Conservation (phyloP, 2,329 filamentous ascomycete species). For the Fusarium brevicatenulatum region DNA sequence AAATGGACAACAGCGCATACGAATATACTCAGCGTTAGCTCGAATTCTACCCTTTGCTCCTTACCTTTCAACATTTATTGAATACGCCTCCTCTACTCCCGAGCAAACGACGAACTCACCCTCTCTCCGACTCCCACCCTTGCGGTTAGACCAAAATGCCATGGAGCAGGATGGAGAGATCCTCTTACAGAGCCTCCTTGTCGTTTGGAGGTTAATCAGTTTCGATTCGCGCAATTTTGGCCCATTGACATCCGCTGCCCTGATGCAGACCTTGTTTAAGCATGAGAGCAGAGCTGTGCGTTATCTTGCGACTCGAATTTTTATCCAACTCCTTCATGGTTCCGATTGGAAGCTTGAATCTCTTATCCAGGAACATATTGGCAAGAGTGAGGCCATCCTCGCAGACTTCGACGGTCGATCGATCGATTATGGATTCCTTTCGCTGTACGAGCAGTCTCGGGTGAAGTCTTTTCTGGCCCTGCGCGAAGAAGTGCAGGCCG, state of each 20-base stretch:
- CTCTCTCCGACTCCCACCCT: slow-evolving; percentile 46
- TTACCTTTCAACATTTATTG: slow-evolving; percentile 79
- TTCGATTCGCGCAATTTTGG: slow-evolving; percentile 78
- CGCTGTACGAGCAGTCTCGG: slow-evolving; percentile 66
- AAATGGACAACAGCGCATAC: slow-evolving; percentile 51
- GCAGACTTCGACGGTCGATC: slow-evolving; percentile 79
- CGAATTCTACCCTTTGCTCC: slow-evolving; percentile 84
- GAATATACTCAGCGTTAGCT: slow-evolving; percentile 77
- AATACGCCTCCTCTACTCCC: slow-evolving; percentile 40
- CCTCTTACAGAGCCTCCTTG: slow-evolving; percentile 47
- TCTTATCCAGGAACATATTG: slow-evolving; percentile 74
- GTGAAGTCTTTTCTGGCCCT: slow-evolving; percentile 57
- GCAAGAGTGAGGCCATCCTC: slow-evolving; percentile 66
- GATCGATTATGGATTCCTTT: slow-evolving; percentile 82
- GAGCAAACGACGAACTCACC: slow-evolving; percentile 32
- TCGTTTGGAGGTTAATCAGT: slow-evolving; percentile 81
- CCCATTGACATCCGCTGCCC: slow-evolving; percentile 70
- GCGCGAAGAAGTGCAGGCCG: slow-evolving; percentile 51
- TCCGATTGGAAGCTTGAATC: slow-evolving; percentile 82
- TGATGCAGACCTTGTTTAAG: slow-evolving; percentile 75
- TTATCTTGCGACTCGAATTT: slow-evolving; percentile 84
- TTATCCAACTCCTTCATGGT: slow-evolving; percentile 80
- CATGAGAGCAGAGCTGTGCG: slow-evolving; percentile 70
- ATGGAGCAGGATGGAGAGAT: slow-evolving; percentile 36
- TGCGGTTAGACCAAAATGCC: slow-evolving; percentile 44